Percentiles rank a stretch among this genome's conserved stretches.
Evolutionary conservation across 2,329 filamentous ascomycete species (phyloP).

Genomic region (Penicillium sp.): DNA sequence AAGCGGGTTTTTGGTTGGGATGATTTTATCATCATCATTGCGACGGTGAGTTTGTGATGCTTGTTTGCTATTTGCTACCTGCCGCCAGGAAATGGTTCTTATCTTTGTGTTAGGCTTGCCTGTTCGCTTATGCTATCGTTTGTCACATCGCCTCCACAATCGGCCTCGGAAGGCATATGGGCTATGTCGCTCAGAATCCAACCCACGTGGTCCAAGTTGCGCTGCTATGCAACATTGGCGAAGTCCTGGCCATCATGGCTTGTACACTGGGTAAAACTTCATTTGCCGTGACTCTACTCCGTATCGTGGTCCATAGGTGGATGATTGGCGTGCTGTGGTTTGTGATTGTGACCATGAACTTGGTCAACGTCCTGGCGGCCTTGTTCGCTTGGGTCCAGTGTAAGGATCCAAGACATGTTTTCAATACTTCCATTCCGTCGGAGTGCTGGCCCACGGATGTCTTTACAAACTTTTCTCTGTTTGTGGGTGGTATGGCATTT

Average conservation of each 20-base stretch:
- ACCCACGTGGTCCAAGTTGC: conserved; percentile 18
- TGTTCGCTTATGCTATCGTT: conserved; percentile 19
- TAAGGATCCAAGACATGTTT: conserved; percentile 24
- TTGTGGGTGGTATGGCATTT: conserved; percentile 21
- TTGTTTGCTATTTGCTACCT: not conserved
- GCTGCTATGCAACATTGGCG: conserved; percentile 27
- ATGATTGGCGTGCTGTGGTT: conserved; percentile 39
- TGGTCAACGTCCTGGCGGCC: conserved; percentile 22
- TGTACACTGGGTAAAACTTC: conserved; percentile 45
- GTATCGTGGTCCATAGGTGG: conserved; percentile 37
- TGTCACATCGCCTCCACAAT: conserved; percentile 17
- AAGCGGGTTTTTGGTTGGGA: conserved; percentile 22
- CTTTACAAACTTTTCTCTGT: conserved; percentile 24
- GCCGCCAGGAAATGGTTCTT: not conserved
- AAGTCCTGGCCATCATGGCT: conserved; percentile 42
- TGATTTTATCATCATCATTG: conserved; percentile 19
- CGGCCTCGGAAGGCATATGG: conserved; percentile 18
- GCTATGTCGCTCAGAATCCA: conserved; percentile 10
- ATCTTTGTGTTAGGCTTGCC: conserved; percentile 5
- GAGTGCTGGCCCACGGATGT: conserved; percentile 23
- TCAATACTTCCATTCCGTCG: conserved; percentile 21
- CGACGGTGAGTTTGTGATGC: conserved; percentile 11
- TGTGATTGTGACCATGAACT: conserved; percentile 32
- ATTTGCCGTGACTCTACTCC: conserved; percentile 43
- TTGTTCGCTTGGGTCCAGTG: conserved; percentile 25